Conservation (phyloP, 345 rosid genomes). For the Alliaria petiolata region DNA sequence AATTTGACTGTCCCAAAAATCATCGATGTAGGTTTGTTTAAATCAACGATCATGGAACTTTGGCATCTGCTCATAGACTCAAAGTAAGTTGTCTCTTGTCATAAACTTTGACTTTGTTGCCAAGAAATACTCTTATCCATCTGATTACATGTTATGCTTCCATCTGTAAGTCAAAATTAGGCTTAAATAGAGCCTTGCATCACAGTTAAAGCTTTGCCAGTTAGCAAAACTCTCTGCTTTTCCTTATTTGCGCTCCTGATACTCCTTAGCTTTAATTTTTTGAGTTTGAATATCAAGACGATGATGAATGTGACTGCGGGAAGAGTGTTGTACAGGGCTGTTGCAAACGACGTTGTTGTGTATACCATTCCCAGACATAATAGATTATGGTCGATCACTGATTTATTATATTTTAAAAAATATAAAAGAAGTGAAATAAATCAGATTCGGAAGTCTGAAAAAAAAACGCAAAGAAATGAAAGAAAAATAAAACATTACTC, state of each 20-base stretch:
- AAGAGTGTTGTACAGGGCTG: conserved; percentile 61
- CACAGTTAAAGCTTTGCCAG: too few species aligned
- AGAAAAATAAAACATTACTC: conserved; percentile 40
- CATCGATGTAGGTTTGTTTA: conserved; percentile 39
- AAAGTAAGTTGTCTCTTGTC: conserved; percentile 31
- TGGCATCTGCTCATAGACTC: conserved; percentile 44
- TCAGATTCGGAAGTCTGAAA: not conserved
- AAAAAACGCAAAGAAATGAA: not conserved
- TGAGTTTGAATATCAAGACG: too few species aligned
- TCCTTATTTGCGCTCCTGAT: too few species aligned
- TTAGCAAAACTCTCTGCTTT: too few species aligned
- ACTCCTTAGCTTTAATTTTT: too few species aligned
- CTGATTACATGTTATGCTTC: conserved; percentile 49
- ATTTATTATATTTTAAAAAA: conserved; percentile 33
- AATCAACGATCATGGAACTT: too few species aligned
- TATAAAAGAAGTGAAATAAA: not conserved
- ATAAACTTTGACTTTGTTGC: not conserved
- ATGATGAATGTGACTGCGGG: conserved; percentile 70
- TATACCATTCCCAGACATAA: conserved; percentile 65
- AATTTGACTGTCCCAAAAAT: too few species aligned
- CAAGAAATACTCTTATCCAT: not conserved
- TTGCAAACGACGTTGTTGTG: conserved; percentile 69
- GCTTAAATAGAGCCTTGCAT: too few species aligned
- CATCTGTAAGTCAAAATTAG: conserved; percentile 30
- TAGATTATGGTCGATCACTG: conserved; percentile 73